Base-by-base conservation (phyloP, 129 eudicot genomes). In the Dittrichia graveolens region DNA sequence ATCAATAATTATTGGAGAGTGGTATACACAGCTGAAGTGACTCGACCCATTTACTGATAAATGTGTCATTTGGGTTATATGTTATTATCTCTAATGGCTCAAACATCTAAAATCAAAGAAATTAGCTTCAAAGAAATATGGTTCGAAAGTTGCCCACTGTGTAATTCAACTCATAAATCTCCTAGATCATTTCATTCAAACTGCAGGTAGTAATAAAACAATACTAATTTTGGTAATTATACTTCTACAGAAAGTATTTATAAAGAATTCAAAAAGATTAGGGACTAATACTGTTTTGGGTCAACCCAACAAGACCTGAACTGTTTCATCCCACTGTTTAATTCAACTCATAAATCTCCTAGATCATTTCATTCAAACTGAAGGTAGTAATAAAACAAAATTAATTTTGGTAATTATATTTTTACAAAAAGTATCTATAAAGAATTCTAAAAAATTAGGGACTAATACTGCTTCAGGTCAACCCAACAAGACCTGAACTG, bases 291-390 rank as follows among this genome's bases (percentile, higher is more conserved):
- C 5, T 0, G 46, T 61, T 61, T 61, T 0, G 31, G 46, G 46
- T n/a, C 66, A 61, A n/a, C 66, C 66, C 66, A 38, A 61, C 13
- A 38, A 3, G 31, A 60, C 9, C 44, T 45, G n/a, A 37, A 38
- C 64, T 2, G 8, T 11, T 34, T 57, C 12, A 3, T 24, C 38
- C 71, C 16, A 65, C 19, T 10, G 42, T 59, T 10, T 48, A 48
- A 19, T 11, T 43, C 11, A 66, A 14, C 34, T 15, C 16, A 24
- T 46, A 66, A 47, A 66, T 24, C 72, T 37, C 45, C 59, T 9
- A 45, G 5, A 45, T 19, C 53, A 44, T 8, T 5, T 18, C 18
- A 6, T 19, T 19, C 2, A 19, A 55, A 61, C n/a, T n/a, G n/a
- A n/a, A n/a, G n/a, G n/a, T n/a, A n/a, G n/a, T n/a, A n/a, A n/a